These are phyloP conservation scores for Aechmea fasciata DNA, from an alignment of 176 grass and related monocot genomes.

Conservation along the genomic window DNA sequence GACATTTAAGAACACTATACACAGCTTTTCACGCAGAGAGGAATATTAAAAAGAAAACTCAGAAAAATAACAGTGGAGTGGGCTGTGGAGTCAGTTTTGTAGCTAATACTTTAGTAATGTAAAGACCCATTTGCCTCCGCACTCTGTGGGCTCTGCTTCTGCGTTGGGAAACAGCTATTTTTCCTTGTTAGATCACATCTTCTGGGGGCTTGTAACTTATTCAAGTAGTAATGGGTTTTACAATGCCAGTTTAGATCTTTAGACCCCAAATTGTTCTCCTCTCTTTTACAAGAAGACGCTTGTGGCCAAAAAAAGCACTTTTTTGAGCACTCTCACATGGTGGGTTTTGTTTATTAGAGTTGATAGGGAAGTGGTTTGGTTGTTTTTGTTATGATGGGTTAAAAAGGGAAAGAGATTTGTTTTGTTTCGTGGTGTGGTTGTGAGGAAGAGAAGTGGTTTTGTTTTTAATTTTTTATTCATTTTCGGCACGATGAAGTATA, in stretches of 20 bases:
- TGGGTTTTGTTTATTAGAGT: not conserved
- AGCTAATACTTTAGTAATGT: slow-evolving; percentile 40
- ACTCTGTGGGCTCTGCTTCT: slow-evolving; percentile 35
- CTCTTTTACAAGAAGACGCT: not conserved
- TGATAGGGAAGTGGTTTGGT: not conserved
- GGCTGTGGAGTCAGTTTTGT: slow-evolving; percentile 23
- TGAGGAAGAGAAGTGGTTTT: not conserved
- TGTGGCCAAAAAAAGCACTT: too few species aligned
- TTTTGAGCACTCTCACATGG: not conserved
- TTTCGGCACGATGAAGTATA: slow-evolving; percentile 77
- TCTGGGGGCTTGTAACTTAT: slow-evolving; percentile 25
- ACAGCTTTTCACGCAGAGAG: slow-evolving; percentile 45
- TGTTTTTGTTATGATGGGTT: slow-evolving; percentile 3
- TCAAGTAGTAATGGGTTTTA: not conserved
- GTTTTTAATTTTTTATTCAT: slow-evolving; percentile 5
- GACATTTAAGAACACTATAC: slow-evolving; percentile 19
- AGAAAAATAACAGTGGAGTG: not conserved
- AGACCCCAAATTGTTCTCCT: not conserved
- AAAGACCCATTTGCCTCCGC: slow-evolving; percentile 31
- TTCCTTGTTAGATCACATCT: slow-evolving; percentile 40
- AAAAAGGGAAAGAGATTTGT: not conserved
- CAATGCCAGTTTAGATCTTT: not conserved
- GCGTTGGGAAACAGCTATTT: slow-evolving; percentile 32
- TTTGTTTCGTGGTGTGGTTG: not conserved
- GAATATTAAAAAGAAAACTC: slow-evolving; percentile 25